Evolutionary conservation across 495 filamentous ascomycete species (phyloP).

Genomic region (Barbatosphaeria neglecta): DNA sequence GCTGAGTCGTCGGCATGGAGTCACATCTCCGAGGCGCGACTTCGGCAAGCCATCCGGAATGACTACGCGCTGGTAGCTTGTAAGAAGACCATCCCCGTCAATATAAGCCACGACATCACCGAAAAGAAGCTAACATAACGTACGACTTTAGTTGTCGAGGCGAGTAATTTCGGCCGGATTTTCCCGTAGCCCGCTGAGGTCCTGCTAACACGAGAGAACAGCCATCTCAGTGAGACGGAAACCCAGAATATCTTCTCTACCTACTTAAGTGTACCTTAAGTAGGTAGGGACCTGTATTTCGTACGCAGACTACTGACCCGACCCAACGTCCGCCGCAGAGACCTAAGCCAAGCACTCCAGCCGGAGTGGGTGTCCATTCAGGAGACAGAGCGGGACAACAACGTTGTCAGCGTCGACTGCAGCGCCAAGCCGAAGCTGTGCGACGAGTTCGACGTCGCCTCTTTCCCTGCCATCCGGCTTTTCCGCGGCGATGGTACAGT

Average conservation of each 20-base stretch:
- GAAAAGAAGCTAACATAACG: background rate
- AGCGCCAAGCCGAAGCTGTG: slow-evolving; percentile 23
- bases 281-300: no score
- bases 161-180: background rate
- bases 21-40: slow-evolving; percentile 17
- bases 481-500: slow-evolving; percentile 19
- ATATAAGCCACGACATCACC: no score
- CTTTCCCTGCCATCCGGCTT: slow-evolving; percentile 38
- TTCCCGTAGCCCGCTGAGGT: background rate
- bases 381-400: slow-evolving; percentile 9
- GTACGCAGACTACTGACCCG: no score
- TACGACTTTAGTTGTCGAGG: background rate
- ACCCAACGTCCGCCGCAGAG: no score
- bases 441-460: slow-evolving; percentile 22
- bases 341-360: slow-evolving; percentile 24
- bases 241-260: no score
- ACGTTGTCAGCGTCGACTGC: slow-evolving; percentile 32
- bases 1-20: slow-evolving; percentile 18
- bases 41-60: slow-evolving; percentile 16
- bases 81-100: slow-evolving; percentile 12
- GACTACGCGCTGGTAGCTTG: slow-evolving; percentile 32
- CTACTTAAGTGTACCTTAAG: no score
- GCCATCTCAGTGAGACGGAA: background rate
- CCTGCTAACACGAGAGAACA: background rate
- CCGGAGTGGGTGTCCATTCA: slow-evolving; percentile 25